Evolutionary conservation across 257 asterid genomes (phyloP).

Genomic region (Datura wrightii): DNA sequence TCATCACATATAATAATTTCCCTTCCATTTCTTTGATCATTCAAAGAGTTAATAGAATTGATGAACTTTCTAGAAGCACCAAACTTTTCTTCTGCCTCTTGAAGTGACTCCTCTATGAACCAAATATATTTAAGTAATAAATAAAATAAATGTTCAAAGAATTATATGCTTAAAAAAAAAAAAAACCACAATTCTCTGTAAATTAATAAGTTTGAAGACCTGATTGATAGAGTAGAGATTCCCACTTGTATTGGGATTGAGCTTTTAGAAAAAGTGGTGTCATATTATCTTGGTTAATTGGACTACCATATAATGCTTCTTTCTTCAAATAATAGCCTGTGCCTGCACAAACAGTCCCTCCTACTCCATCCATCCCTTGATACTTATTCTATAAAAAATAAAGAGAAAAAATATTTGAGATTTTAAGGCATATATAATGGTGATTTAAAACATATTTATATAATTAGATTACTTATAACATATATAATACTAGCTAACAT

Average conservation of each 20-base stretch:
- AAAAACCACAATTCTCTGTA: neutral
- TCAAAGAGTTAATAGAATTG: constrained; percentile 51
- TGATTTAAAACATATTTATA: neutral
- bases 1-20: constrained; percentile 40
- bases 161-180: neutral
- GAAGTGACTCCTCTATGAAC: constrained; percentile 54
- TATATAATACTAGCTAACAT: neutral
- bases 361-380: constrained; percentile 89
- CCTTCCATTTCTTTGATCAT: constrained; percentile 32
- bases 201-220: neutral
- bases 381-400: constrained; percentile 60
- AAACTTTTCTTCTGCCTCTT: constrained; percentile 52
- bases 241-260: constrained; percentile 20
- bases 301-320: constrained; percentile 60
- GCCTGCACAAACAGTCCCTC: constrained; percentile 71
- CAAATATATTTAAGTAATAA: neutral
- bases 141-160: neutral
- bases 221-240: neutral
- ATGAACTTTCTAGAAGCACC: constrained; percentile 59
- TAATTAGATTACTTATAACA: neutral
- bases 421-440: neutral
- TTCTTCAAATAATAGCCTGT: constrained; percentile 77
- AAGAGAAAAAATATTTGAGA: neutral
- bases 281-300: constrained; percentile 61
- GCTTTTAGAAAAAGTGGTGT: neutral